These are phyloP conservation scores for Candida freyschussii DNA, from an alignment of 1,139 yeast species.

Conservation along the genomic window DNA sequence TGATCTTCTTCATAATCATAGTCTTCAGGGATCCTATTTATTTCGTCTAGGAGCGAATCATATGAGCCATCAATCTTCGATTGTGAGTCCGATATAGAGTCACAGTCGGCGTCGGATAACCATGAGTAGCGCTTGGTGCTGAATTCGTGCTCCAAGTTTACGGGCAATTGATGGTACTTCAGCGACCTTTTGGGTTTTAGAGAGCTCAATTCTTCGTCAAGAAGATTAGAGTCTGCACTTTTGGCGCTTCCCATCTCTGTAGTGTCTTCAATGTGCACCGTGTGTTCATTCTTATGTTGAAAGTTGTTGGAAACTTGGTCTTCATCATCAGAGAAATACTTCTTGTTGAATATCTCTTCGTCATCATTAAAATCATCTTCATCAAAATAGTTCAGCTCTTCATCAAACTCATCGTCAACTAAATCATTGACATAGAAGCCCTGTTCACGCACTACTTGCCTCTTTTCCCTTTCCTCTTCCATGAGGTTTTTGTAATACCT, in stretches of 20 bases:
- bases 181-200: slow-evolving; percentile 15
- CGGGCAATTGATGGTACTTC: slow-evolving; percentile 25
- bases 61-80: slow-evolving; percentile 16
- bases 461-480: slow-evolving; percentile 14
- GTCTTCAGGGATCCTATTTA: slow-evolving; percentile 52
- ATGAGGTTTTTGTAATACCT: slow-evolving; percentile 47
- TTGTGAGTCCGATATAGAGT: slow-evolving; percentile 1
- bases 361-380: slow-evolving; percentile 35
- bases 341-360: slow-evolving; percentile 38
- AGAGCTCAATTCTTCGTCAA: slow-evolving; percentile 2
- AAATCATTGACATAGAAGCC: slow-evolving; percentile 35
- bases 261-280: too few relatives aligned
- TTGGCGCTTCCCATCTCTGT: too few relatives aligned
- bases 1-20: slow-evolving; percentile 43
- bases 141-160: slow-evolving; percentile 21
- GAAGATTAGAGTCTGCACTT: background rate
- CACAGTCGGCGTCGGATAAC: slow-evolving; percentile 34
- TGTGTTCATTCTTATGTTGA: background rate
- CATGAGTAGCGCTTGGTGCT: slow-evolving; percentile 33
- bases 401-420: slow-evolving; percentile 53
- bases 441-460: slow-evolving; percentile 13
- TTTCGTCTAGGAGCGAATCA: slow-evolving; percentile 25
- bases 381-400: slow-evolving; percentile 44
- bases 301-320: slow-evolving; percentile 20
- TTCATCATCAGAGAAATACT: slow-evolving; percentile 37